A percentile compares a stretch with the other conserved stretches of the same genome.
phyloP scores from a whole-genome alignment of 768 basidiomycete species.

The Sarcomyxa edulis region DNA sequence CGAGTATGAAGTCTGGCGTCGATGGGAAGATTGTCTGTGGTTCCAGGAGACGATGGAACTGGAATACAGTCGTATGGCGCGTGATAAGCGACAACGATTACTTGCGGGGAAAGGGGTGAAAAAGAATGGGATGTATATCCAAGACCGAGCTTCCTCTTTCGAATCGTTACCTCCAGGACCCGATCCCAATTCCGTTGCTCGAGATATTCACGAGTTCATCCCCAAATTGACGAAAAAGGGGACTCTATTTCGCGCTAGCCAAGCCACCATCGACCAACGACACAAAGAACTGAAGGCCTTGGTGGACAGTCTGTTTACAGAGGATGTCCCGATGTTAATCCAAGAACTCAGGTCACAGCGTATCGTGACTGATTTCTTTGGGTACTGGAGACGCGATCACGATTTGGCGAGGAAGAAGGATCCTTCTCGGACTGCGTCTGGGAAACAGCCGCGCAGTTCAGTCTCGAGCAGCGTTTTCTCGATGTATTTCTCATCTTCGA shows the following conservation, averaged over 20 bases:
- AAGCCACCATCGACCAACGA: constrained; percentile 60
- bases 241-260: constrained; percentile 66
- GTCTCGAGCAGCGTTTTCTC: constrained; percentile 53
- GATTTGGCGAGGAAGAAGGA: constrained; percentile 46
- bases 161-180: constrained; percentile 83
- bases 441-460: constrained; percentile 34
- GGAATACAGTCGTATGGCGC: constrained; percentile 59
- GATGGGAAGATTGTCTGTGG: constrained; percentile 80
- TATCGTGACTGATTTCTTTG: constrained; percentile 72
- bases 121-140: constrained; percentile 64
- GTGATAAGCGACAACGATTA: constrained; percentile 64
- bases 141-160: constrained; percentile 75
- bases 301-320: constrained; percentile 51
- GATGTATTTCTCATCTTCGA: constrained; percentile 43
- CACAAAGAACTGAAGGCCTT: constrained; percentile 54
- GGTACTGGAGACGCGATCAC: constrained; percentile 68
- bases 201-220: constrained; percentile 58
- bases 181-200: constrained; percentile 69
- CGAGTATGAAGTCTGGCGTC: constrained; percentile 72
- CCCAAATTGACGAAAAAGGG: constrained; percentile 70
- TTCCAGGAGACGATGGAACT: constrained; percentile 67
- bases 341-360: constrained; percentile 56
- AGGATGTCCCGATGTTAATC: constrained; percentile 60
- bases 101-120: constrained; percentile 71
- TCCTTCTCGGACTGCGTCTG: constrained; percentile 14